These are phyloP conservation scores for Gossypium anomalum DNA, from an alignment of 345 rosid species.

Conservation along the genomic window DNA sequence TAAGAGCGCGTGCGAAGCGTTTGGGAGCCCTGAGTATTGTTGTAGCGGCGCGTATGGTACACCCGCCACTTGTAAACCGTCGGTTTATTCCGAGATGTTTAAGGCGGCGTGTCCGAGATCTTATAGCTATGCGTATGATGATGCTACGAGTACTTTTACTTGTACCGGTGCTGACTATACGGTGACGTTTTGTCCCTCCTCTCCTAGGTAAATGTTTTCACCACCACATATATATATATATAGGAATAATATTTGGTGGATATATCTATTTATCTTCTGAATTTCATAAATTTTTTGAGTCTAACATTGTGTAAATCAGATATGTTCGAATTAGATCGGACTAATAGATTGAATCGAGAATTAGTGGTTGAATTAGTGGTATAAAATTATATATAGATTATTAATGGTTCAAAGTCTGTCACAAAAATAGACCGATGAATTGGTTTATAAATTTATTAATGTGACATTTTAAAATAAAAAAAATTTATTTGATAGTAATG, in stretches of 20 bases:
- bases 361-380: no score
- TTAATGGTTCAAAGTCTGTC: no score
- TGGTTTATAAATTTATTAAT: no score
- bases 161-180: constrained; percentile 89
- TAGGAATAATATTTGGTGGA: not conserved
- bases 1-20: constrained; percentile 92
- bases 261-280: no score
- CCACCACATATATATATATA: not conserved
- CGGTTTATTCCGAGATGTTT: constrained; percentile 84
- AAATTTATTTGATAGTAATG: no score
- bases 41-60: constrained; percentile 93
- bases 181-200: constrained; percentile 89
- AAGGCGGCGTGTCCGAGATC: constrained; percentile 90
- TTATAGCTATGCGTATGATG: constrained; percentile 93
- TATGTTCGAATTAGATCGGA: no score
- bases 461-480: no score
- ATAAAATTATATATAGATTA: no score
- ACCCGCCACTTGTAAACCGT: constrained; percentile 76
- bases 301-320: no score
- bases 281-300: no score
- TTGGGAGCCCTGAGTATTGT: constrained; percentile 85
- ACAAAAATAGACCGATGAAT: no score
- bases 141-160: constrained; percentile 86
- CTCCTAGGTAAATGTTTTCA: constrained; percentile 55
- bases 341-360: no score